Base-by-base conservation (phyloP, 495 filamentous ascomycete species). In the Bacidia gigantensis region DNA sequence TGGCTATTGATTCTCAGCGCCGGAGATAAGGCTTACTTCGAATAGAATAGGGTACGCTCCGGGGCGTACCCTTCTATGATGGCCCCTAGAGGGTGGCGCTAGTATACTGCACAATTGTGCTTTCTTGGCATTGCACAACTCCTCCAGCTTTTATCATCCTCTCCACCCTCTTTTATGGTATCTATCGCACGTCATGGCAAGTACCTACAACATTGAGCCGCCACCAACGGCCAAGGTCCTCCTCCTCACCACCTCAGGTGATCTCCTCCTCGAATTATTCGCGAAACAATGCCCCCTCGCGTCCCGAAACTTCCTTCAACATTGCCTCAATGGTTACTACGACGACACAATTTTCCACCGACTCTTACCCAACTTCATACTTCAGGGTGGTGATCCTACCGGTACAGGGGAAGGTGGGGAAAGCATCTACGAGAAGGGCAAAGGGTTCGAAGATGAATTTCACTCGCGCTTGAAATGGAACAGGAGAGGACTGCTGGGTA, bases 231-330 rank as follows among this genome's bases (percentile, higher is more conserved):
- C 86, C 26, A 93, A 90, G 58, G 86, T 85, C 44, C 78, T 95
- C 57, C 75, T 98, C 41, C 78, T 88, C 64, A 98, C 92, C 3
- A 93, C 87, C 22, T 71, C 83, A 46, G 92, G 92, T 65, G 87
- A 94, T 54, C 74, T 98, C 57, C 76, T 82, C 26, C 77, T 98
- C 73, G 82, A 94, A 57, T 81, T 98, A 48, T 98, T 94, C 74
- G 89, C 87, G 18, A 88, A 86, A 53, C 89, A 99, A 66, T 85
- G 86, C 0, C 92, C 92, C 26, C 77, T 94, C 52, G 85, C 92
- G 0, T 86, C 79, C 59, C 87, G 90, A 52, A 95, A 95, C 68
- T 99, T 99, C 71, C 81, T 99, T 18, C 92, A 99, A 66, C 84
- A 86, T 61, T 89, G 84, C 64, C 76, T 93, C 52, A 89, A 99